A percentile compares a stretch with the other conserved stretches of the same genome.
phyloP scores from a whole-genome alignment of 306 rosid genomes.

The Citrullus mucosospermus region DNA sequence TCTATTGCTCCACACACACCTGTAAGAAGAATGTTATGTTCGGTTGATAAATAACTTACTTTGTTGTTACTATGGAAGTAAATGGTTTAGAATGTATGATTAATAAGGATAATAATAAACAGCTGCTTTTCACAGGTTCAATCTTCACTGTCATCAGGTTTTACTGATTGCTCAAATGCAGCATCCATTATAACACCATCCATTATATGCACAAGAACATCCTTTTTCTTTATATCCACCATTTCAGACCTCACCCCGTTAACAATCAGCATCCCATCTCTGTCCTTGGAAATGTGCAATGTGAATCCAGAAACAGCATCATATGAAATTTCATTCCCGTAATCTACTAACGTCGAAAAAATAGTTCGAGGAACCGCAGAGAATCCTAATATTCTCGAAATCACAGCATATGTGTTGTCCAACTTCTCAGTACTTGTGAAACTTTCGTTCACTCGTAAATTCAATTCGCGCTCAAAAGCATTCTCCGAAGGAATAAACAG shows the following conservation, averaged over 20 bases:
- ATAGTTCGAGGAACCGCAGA: constrained; percentile 53
- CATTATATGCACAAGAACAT: constrained; percentile 53
- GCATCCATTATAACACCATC: constrained; percentile 87
- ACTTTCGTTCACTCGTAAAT: constrained; percentile 24
- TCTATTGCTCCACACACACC: not conserved
- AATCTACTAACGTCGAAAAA: constrained; percentile 25
- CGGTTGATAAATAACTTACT: not conserved
- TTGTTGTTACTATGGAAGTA: not conserved
- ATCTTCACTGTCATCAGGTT: constrained; percentile 24
- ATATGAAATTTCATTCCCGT: constrained; percentile 29
- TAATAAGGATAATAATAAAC: not conserved
- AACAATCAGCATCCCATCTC: constrained; percentile 54
- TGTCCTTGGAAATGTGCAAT: constrained; percentile 38
- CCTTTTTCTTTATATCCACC: constrained; percentile 39
- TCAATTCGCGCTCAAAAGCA: constrained; percentile 61
- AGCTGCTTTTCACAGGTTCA: not conserved
- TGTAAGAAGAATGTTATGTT: not conserved
- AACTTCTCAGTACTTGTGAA: constrained; percentile 31
- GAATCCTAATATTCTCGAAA: constrained; percentile 60
- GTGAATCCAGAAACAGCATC: constrained; percentile 74
- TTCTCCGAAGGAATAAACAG: constrained; percentile 69
- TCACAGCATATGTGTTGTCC: constrained; percentile 53
- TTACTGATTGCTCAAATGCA: constrained; percentile 52
- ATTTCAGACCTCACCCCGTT: constrained; percentile 48
- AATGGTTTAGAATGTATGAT: not conserved